phyloP scores from a whole-genome alignment of 306 rosid genomes.

The Casuarina glauca region DNA sequence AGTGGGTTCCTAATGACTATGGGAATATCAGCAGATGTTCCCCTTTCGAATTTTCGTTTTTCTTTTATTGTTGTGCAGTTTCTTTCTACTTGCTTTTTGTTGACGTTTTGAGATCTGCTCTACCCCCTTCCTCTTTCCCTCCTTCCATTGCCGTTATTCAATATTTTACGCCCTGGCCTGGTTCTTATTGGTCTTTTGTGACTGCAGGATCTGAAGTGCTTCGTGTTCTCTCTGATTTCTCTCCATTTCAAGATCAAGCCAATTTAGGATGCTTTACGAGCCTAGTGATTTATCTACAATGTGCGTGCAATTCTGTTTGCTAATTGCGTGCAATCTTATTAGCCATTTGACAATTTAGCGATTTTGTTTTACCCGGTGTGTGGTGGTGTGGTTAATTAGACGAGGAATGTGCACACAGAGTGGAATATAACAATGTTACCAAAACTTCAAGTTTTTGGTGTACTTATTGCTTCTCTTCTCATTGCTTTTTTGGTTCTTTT shows the following conservation, averaged over 20 bases:
- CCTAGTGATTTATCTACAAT: slow-evolving; percentile 14
- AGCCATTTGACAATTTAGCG: slow-evolving; percentile 1
- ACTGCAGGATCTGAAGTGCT: slow-evolving; percentile 92
- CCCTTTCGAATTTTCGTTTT: not conserved
- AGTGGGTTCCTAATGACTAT: not conserved
- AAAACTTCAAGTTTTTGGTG: not conserved
- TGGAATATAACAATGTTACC: not conserved
- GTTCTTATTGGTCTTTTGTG: slow-evolving; percentile 28
- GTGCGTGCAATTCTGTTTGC: slow-evolving; percentile 21
- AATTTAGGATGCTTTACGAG: slow-evolving; percentile 43
- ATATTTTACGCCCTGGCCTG: slow-evolving; percentile 3
- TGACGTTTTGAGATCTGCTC: not conserved
- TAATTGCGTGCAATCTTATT: slow-evolving; percentile 2
- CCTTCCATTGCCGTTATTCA: slow-evolving; percentile 2
- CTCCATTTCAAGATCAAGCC: slow-evolving; percentile 99
- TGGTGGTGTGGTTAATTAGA: slow-evolving; percentile 11
- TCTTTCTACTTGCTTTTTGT: not conserved
- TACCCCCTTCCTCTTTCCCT: not conserved
- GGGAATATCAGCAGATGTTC: not conserved
- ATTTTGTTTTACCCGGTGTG: slow-evolving; percentile 3
- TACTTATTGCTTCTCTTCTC: not conserved
- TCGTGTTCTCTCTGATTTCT: slow-evolving; percentile 90
- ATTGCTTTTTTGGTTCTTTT: not conserved
- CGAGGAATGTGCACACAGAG: not conserved
- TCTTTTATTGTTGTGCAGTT: not conserved